Conservation (phyloP, 2,329 filamentous ascomycete genomes). For the Colletotrichum lupini region DNA sequence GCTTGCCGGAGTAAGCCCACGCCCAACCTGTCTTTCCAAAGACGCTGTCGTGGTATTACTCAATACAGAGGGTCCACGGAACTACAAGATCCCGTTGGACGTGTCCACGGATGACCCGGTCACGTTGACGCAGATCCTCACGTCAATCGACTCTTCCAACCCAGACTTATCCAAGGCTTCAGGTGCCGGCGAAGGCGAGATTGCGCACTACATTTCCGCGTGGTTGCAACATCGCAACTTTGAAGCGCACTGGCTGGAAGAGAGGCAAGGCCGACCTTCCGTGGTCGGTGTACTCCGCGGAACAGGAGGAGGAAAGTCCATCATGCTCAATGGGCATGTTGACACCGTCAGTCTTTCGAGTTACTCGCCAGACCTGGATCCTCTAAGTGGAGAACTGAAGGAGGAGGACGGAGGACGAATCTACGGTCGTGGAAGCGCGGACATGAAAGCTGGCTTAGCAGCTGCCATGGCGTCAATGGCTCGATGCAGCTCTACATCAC, state of each 20-base stretch:
- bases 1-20: conserved; percentile 44
- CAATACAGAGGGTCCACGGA: conserved; percentile 72
- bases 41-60: conserved; percentile 73
- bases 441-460: conserved; percentile 65
- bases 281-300: conserved; percentile 60
- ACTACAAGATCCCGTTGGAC: conserved; percentile 58
- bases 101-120: conserved; percentile 55
- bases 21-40: conserved; percentile 48
- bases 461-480: conserved; percentile 54
- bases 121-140: conserved; percentile 55
- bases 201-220: conserved; percentile 57
- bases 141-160: conserved; percentile 61
- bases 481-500: conserved; percentile 38
- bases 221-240: conserved; percentile 64
- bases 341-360: conserved; percentile 62
- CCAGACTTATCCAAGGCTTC: conserved; percentile 52
- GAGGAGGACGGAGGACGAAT: conserved; percentile 49
- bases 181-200: conserved; percentile 57
- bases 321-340: conserved; percentile 65
- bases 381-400: conserved; percentile 52
- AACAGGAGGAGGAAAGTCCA: conserved; percentile 55
- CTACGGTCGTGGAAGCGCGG: conserved; percentile 58
- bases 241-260: conserved; percentile 61
- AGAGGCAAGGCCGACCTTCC: conserved; percentile 58
- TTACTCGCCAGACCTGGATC: conserved; percentile 52